These are phyloP conservation scores for Escovopsis sp. DNA, from an alignment of 2,329 filamentous ascomycete species.

Conservation along the genomic window DNA sequence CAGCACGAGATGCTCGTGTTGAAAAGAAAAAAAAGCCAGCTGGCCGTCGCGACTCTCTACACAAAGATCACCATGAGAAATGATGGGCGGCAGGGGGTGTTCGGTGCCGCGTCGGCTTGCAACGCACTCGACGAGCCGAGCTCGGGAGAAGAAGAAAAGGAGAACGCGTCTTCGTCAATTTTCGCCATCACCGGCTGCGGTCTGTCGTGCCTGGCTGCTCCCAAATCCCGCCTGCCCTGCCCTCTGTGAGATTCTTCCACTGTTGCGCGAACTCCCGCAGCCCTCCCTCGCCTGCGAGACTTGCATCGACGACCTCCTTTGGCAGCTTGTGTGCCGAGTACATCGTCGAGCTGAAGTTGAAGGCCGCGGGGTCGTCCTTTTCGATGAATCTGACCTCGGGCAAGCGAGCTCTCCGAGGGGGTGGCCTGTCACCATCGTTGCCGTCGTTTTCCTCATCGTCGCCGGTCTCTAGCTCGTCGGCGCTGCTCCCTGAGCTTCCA, in stretches of 20 bases:
- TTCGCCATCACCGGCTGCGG: neutral
- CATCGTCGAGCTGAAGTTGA: constrained; percentile 68
- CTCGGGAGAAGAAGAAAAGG: no score
- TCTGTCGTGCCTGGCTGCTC: constrained; percentile 13
- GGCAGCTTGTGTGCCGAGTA: constrained; percentile 95
- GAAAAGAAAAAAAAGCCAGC: no score
- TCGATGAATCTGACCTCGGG: constrained; percentile 74
- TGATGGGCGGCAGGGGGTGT: no score
- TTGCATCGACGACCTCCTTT: constrained; percentile 71
- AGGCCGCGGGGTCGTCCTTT: constrained; percentile 75
- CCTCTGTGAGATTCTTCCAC: constrained; percentile 48
- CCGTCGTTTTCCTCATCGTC: constrained; percentile 33
- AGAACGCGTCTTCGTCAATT: neutral
- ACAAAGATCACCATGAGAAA: no score
- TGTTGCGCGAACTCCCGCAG: constrained; percentile 66
- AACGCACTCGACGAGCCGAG: no score
- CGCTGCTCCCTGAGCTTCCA: constrained; percentile 21
- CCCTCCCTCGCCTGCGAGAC: constrained; percentile 52
- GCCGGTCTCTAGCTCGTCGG: constrained; percentile 23
- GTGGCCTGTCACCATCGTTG: no score
- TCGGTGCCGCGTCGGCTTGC: no score
- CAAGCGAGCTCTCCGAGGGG: constrained; percentile 23
- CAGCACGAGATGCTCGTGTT: no score
- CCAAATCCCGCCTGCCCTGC: constrained; percentile 25
- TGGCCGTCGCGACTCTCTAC: no score